Evolutionary conservation across 106 monocot genomes (phyloP), one percentile per base, ranked within the genome.

Genomic region (Apostasia shenzhenica): DNA sequence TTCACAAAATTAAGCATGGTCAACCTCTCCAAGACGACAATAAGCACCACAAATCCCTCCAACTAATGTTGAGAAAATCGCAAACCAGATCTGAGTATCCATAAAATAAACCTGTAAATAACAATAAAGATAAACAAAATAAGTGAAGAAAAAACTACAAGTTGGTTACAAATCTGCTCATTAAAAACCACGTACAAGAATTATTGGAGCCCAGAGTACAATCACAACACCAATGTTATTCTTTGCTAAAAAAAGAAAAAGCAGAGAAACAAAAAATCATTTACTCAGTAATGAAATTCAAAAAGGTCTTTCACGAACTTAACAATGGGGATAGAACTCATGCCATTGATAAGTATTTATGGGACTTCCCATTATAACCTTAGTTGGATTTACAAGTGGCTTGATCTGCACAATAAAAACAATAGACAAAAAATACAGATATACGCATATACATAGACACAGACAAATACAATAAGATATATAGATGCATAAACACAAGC

Each of bases 281-380:
- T 26, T 26, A 26, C 26, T 26, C 26, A 26, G 26, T 26, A 26
- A 26, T 26, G 26, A 26, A 26, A 26, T 26, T 26, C 26, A 26
- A 26, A 26, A 26, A 26, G 26, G 26, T 26, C 26, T 26, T 12
- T 14, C 2, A 11, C 38, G 55, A 39, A 43, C 10, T 71, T 86
- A 95, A 95, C 95, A 92, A 83, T 66, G 75, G 11, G 97, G 97
- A 74, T 92, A 97, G 66, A 97, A 97, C 75, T 97, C 97, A 72
- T 97, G 97, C 97, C 97, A 97, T 37, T 92, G 73, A 80, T 71
- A 97, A 45, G 80, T 92, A 66, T 54, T 80, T 56, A 97, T 85
- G 14, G 83, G 71, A 55, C 56, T 71, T 46, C 67, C 75, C 92
- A 92, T 92, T 62, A 97, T 92, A 78, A 70, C 89, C 75, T 79